phyloP scores from a whole-genome alignment of 2,329 filamentous ascomycete genomes.

The Xylariales sp. region DNA sequence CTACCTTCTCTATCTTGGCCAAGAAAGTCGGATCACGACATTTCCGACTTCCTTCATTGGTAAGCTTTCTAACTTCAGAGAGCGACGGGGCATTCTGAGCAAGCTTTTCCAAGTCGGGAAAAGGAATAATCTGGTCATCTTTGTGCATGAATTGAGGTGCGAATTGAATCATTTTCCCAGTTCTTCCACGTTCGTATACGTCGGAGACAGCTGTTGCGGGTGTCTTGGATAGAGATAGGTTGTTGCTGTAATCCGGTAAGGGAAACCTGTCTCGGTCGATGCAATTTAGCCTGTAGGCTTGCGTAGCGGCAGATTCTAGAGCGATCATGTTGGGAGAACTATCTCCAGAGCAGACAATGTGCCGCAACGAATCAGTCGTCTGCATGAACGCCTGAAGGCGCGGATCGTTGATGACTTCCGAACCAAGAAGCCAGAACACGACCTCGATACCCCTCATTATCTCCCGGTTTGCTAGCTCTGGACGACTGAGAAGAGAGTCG shows the following conservation, averaged over 20 bases:
- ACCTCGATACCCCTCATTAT: conserved; percentile 63
- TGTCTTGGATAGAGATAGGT: conserved; percentile 21
- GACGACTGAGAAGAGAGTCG: conserved; percentile 60
- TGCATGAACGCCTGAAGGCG: conserved; percentile 66
- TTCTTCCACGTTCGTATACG: conserved; percentile 34
- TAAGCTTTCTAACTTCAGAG: conserved; percentile 45
- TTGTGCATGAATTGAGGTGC: conserved; percentile 43
- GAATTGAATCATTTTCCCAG: conserved; percentile 41
- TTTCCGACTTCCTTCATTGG: conserved; percentile 38
- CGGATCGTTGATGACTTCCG: conserved; percentile 57
- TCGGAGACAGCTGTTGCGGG: conserved; percentile 11
- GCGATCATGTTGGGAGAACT: conserved; percentile 70
- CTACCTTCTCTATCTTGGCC: conserved; percentile 38
- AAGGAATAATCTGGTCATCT: conserved; percentile 40
- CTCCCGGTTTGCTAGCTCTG: conserved; percentile 64
- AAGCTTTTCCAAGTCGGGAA: conserved; percentile 40
- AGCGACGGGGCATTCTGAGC: conserved; percentile 37
- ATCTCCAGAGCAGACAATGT: conserved; percentile 74
- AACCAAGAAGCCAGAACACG: conserved; percentile 79
- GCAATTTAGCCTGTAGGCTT: conserved; percentile 64
- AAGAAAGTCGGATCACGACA: conserved; percentile 20
- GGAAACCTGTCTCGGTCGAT: conserved; percentile 72
- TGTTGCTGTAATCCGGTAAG: conserved; percentile 62
- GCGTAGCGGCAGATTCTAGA: conserved; percentile 60
- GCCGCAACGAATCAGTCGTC: conserved; percentile 56